Conservation (phyloP, 2,329 filamentous ascomycete species). For the Talaromyces sp. region DNA sequence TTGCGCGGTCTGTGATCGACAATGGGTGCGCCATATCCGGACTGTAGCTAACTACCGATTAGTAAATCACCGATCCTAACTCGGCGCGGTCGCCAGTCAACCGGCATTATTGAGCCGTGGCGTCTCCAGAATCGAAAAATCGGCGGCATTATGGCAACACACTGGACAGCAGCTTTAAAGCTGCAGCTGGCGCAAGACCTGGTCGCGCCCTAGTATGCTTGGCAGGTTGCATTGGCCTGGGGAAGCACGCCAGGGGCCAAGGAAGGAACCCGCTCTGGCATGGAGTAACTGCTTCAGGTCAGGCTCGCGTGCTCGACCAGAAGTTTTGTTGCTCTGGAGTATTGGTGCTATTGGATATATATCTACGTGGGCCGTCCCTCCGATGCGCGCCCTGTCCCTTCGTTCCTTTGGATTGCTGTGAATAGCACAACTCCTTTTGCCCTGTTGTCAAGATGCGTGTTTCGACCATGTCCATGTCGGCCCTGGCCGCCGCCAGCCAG, state of each 20-base stretch:
- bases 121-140: neutral
- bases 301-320: neutral
- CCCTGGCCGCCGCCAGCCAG: constrained; percentile 20
- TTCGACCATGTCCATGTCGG: constrained; percentile 6
- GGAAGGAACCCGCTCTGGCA: neutral
- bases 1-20: neutral
- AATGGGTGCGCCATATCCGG: neutral
- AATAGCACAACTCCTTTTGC: neutral
- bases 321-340: neutral
- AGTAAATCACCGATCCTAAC: neutral
- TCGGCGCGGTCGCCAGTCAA: neutral
- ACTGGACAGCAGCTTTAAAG: neutral
- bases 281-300: neutral
- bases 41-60: neutral
- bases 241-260: neutral
- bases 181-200: neutral
- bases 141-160: neutral
- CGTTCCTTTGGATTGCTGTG: constrained; percentile 14
- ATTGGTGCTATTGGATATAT: neutral
- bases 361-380: neutral
- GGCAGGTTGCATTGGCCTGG: neutral
- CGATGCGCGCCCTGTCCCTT: constrained; percentile 22
- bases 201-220: neutral
- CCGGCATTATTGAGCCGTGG: no score
- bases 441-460: constrained; percentile 9